Evolutionary conservation across 2,329 filamentous ascomycete species (phyloP).

Genomic region (Rhytidhysteron rufulum): DNA sequence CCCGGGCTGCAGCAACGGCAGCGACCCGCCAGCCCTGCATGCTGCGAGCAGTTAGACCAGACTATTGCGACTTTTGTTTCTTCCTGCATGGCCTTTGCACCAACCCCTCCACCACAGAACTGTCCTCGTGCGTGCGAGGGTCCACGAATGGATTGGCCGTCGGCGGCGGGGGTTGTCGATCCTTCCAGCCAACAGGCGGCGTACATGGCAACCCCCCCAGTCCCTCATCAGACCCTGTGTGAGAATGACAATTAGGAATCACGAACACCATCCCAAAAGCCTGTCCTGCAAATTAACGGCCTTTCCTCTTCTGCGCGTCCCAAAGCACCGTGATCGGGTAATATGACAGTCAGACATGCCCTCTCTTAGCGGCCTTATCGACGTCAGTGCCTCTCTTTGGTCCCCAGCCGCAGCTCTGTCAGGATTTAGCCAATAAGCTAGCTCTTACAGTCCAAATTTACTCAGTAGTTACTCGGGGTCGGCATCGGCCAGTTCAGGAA

Average conservation of each 20-base stretch:
- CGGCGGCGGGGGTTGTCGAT: not conserved
- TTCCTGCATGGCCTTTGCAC: not conserved
- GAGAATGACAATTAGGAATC: not conserved
- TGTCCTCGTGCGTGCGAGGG: not conserved
- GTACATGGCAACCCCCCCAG: not conserved
- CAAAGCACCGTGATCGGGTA: constrained; percentile 1
- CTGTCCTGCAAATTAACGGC: constrained; percentile 1
- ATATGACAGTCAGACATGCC: constrained; percentile 1
- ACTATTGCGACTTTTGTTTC: not conserved
- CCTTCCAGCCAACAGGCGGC: not conserved
- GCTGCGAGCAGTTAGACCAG: not conserved
- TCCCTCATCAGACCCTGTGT: not conserved
- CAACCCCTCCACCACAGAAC: not conserved
- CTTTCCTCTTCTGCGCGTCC: constrained; percentile 1
- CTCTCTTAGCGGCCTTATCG: not conserved
- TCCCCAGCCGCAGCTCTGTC: too few relatives aligned
- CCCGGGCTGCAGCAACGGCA: not conserved
- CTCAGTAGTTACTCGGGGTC: not conserved
- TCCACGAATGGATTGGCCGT: not conserved
- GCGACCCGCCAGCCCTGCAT: not conserved
- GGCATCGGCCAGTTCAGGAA: not conserved
- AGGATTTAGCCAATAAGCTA: not conserved
- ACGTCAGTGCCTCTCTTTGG: too few relatives aligned
- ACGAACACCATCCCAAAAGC: not conserved
- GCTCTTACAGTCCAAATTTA: not conserved